Evolutionary conservation across 768 basidiomycete genomes (phyloP).

Genomic region (Clitopilus passeckerianus): DNA sequence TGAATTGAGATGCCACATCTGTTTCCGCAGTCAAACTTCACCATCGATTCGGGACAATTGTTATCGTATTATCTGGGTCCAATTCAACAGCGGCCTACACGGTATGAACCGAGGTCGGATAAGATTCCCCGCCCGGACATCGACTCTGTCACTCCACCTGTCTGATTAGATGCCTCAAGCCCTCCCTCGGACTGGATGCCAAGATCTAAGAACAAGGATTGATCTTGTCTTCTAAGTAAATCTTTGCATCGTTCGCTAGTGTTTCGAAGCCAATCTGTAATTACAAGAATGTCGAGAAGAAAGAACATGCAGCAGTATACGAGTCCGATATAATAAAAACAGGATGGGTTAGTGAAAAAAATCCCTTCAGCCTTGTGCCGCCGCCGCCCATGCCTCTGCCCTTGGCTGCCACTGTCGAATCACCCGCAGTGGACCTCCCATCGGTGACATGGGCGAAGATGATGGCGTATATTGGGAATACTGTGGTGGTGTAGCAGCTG

Average conservation of each 20-base stretch:
- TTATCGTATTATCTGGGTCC: neutral
- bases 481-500: slow-evolving; percentile 13
- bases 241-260: neutral
- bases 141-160: neutral
- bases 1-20: neutral
- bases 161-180: neutral
- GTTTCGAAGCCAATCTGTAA: neutral
- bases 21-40: neutral
- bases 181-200: neutral
- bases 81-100: neutral
- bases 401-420: slow-evolving; percentile 43
- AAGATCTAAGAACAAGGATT: no score
- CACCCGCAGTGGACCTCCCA: slow-evolving; percentile 43
- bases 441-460: slow-evolving; percentile 20
- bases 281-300: slow-evolving; percentile 2
- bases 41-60: neutral
- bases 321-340: neutral
- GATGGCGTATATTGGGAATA: slow-evolving; percentile 21
- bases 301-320: neutral
- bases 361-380: slow-evolving; percentile 7
- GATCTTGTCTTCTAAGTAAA: neutral
- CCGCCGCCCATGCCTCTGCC: slow-evolving; percentile 19
- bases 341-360: slow-evolving; percentile 2
- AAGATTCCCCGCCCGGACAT: neutral
- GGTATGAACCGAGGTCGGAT: neutral